phyloP scores from a whole-genome alignment of 768 basidiomycete species.

The Omphalotus guepiniiformis region DNA sequence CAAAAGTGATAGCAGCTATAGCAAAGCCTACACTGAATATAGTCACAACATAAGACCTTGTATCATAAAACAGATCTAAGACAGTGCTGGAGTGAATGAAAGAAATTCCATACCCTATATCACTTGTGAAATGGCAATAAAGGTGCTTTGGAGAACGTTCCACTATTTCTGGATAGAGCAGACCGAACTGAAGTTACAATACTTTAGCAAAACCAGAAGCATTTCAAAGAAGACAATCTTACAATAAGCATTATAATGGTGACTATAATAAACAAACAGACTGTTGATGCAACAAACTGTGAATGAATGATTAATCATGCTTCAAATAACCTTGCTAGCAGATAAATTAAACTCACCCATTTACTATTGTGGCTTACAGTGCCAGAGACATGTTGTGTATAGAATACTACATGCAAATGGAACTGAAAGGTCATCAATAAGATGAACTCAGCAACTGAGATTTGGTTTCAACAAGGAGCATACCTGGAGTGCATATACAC shows the following conservation, averaged over 20 bases:
- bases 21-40: background rate
- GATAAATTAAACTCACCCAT: background rate
- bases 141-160: background rate
- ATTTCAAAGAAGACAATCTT: background rate
- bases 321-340: no score
- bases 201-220: no score
- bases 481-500: constrained; percentile 1
- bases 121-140: constrained; percentile 1
- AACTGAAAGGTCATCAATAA: background rate
- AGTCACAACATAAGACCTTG: background rate
- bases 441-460: background rate
- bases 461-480: no score
- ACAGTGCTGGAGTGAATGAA: background rate
- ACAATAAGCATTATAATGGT: background rate
- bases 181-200: background rate
- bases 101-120: background rate
- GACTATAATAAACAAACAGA: background rate
- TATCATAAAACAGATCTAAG: background rate
- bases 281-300: background rate
- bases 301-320: no score
- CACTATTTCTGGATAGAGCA: background rate
- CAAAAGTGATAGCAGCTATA: background rate
- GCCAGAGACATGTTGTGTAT: background rate
- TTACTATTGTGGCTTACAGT: background rate
- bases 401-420: background rate